Conservation (phyloP, 2,329 filamentous ascomycete genomes). For the Arthrobotrys entomopaga region DNA sequence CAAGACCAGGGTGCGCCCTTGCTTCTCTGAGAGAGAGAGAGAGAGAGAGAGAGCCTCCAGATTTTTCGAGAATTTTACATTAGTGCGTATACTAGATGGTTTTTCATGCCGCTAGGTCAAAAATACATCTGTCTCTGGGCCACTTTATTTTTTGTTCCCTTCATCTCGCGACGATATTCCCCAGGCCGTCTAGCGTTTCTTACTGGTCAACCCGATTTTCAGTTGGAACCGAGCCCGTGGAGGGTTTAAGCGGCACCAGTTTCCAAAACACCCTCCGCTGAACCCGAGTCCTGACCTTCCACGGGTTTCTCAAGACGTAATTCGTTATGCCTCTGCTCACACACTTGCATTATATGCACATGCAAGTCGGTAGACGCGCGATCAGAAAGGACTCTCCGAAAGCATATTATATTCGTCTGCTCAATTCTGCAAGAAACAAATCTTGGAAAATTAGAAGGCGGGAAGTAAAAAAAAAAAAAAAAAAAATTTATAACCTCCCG, state of each 20-base stretch:
- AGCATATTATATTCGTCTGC: no score
- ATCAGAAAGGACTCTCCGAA: conserved; percentile 2
- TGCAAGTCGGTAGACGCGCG: conserved; percentile 27
- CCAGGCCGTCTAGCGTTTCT: conserved; percentile 42
- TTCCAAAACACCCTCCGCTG: conserved; percentile 45
- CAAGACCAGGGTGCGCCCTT: not conserved
- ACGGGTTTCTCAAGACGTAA: conserved; percentile 34
- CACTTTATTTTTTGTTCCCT: not conserved
- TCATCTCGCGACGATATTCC: conserved; percentile 46
- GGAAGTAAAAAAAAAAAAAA: not conserved
- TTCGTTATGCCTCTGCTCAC: no score
- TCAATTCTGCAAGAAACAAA: conserved; percentile 2
- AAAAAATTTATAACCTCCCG: conserved; percentile 16
- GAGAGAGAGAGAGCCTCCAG: not conserved
- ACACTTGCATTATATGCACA: no score
- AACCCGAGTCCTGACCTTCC: conserved; percentile 29
- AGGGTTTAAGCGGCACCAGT: conserved; percentile 43
- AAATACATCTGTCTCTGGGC: not conserved
- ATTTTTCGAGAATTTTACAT: not conserved
- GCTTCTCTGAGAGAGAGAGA: not conserved
- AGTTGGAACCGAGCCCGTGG: conserved; percentile 20
- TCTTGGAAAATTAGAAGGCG: no score
- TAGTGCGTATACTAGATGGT: no score
- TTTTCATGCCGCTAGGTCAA: not conserved
- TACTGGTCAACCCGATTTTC: conserved; percentile 26